Conservation (phyloP, 805 yeast genomes). For the Candida wancherniae region DNA sequence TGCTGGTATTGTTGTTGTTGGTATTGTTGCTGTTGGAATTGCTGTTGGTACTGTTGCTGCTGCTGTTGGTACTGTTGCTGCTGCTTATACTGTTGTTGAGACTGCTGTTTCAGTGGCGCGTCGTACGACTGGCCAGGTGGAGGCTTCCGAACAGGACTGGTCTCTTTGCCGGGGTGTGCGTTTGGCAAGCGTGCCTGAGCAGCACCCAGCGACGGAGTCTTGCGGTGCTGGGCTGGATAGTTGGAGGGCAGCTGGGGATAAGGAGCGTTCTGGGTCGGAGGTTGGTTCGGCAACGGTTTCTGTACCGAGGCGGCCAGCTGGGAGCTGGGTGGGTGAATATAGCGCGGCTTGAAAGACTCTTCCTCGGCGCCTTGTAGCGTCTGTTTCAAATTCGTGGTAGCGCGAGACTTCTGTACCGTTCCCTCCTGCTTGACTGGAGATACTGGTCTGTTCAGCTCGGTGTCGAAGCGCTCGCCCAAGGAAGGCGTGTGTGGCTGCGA, state of each 20-base stretch:
- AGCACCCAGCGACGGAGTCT: no score
- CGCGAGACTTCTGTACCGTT: constrained; percentile 4
- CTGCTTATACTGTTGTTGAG: constrained; percentile 9
- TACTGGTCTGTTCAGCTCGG: constrained; percentile 1
- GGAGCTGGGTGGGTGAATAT: constrained; percentile 28
- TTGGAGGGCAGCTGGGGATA: no score
- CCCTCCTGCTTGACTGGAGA: constrained; percentile 1
- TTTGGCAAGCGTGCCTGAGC: no score
- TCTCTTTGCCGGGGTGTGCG: no score
- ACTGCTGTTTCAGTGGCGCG: constrained; percentile 8
- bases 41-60: constrained; percentile 11
- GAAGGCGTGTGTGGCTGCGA: constrained; percentile 14
- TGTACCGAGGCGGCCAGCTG: constrained; percentile 1
- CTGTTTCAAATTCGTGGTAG: constrained; percentile 5
- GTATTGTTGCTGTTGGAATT: constrained; percentile 8
- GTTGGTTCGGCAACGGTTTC: not conserved
- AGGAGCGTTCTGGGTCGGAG: no score
- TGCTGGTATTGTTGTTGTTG: constrained; percentile 8
- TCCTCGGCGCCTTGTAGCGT: constrained; percentile 2
- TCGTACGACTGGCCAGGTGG: no score
- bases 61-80: constrained; percentile 9
- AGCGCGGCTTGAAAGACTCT: constrained; percentile 22
- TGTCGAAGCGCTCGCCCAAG: constrained; percentile 10
- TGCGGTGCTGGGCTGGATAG: no score
- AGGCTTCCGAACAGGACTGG: no score